Percentiles rank a stretch among this genome's conserved stretches.
Evolutionary conservation across 75 land plant species (phyloP).

Genomic region (Chamaecyparis obtusa): DNA sequence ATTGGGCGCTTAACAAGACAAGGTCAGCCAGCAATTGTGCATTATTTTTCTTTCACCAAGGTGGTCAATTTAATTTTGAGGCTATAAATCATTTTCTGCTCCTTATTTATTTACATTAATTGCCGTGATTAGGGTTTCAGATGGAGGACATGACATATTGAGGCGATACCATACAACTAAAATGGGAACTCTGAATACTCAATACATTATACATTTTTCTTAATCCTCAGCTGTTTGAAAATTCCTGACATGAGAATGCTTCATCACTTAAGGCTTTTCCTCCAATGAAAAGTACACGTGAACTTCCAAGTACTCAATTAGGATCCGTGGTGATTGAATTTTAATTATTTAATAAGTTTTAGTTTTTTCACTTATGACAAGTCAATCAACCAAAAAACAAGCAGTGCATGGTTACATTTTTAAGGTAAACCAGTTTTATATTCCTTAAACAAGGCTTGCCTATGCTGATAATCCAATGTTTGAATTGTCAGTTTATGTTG

Average conservation of each 20-base stretch:
- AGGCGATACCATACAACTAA: no score
- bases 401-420: constrained; percentile 39
- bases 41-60: no score
- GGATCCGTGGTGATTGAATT: constrained; percentile 34
- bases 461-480: constrained; percentile 53
- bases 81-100: no score
- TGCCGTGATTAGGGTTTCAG: no score
- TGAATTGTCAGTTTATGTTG: constrained; percentile 7
- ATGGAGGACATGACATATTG: no score
- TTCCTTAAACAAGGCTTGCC: constrained; percentile 63
- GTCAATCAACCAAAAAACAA: constrained; percentile 46
- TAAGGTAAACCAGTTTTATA: constrained; percentile 61
- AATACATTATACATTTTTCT: neutral
- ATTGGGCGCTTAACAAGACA: no score
- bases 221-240: neutral
- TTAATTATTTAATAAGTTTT: constrained; percentile 16
- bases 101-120: no score
- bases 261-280: constrained; percentile 28
- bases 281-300: constrained; percentile 66
- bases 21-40: no score
- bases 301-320: constrained; percentile 43
- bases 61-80: no score
- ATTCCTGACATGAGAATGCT: neutral
- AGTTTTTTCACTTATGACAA: constrained; percentile 44
- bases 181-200: neutral